phyloP scores from a whole-genome alignment of 345 rosid species.

The Laguncularia racemosa region DNA sequence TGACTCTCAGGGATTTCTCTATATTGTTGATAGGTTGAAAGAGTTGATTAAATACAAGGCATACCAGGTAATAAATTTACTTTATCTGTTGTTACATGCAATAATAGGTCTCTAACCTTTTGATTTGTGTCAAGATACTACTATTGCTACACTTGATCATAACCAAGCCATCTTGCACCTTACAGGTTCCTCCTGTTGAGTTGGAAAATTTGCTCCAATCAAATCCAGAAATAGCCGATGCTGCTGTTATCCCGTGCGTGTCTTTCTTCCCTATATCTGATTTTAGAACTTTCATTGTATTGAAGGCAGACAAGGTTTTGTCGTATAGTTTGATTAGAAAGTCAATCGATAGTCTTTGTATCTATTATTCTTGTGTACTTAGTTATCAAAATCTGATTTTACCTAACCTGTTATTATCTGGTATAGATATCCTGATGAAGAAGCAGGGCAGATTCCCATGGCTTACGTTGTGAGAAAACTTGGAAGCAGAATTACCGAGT shows the following conservation, averaged over 20 bases:
- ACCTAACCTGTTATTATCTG: no score
- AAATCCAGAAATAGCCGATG: constrained; percentile 67
- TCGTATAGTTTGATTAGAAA: no score
- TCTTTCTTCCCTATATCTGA: background rate
- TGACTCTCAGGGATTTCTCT: constrained; percentile 62
- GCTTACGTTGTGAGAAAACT: constrained; percentile 84
- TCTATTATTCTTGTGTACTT: no score
- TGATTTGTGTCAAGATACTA: no score
- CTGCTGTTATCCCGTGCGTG: constrained; percentile 86
- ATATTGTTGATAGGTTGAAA: constrained; percentile 79
- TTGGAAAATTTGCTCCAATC: constrained; percentile 77
- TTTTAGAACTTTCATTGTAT: background rate
- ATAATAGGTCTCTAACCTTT: no score
- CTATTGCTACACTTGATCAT: no score
- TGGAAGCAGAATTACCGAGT: constrained; percentile 44
- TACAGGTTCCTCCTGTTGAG: constrained; percentile 91
- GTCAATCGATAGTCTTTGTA: no score
- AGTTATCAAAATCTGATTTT: no score
- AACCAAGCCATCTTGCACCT: background rate
- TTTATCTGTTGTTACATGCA: background rate
- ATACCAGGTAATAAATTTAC: constrained; percentile 49
- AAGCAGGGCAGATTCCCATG: constrained; percentile 94
- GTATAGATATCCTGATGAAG: constrained; percentile 83
- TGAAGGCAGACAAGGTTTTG: background rate
- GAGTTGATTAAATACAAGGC: constrained; percentile 95